Evolutionary conservation across 768 basidiomycete genomes (phyloP).

Genomic region (Rhizopogon rudus): DNA sequence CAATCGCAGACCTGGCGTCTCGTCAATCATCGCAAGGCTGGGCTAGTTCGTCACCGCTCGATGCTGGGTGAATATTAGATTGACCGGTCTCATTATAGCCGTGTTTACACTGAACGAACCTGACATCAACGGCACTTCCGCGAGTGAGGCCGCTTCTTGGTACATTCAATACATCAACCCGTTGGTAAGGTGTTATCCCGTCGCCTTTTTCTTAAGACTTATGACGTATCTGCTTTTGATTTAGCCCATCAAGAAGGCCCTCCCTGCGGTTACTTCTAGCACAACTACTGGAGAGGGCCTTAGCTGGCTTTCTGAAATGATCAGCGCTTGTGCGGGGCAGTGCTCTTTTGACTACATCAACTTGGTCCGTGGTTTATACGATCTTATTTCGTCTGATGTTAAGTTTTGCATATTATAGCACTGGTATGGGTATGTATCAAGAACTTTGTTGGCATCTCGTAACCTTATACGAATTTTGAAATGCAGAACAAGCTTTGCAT

Average conservation of each 20-base stretch:
- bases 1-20: conserved; percentile 23
- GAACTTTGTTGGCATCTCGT: background rate
- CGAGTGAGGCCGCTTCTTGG: conserved; percentile 29
- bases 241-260: conserved; percentile 33
- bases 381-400: background rate
- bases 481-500: conserved; percentile 18
- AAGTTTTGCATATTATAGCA: conserved; percentile 10
- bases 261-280: conserved; percentile 33
- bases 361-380: conserved; percentile 14
- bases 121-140: conserved; percentile 24
- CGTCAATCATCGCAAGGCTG: conserved; percentile 28
- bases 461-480: conserved; percentile 1
- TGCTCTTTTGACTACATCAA: conserved; percentile 34
- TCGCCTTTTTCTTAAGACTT: background rate
- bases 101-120: conserved; percentile 35
- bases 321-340: conserved; percentile 28
- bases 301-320: conserved; percentile 30
- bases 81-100: conserved; percentile 8
- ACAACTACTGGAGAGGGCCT: conserved; percentile 26
- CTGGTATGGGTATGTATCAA: conserved; percentile 22
- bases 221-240: background rate
- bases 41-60: conserved; percentile 20
- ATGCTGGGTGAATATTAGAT: background rate
- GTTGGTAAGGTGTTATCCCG: conserved; percentile 16
- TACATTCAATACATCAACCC: conserved; percentile 33